Evolutionary conservation across 2,329 filamentous ascomycete genomes (phyloP).

Genomic region (Calycina marina): DNA sequence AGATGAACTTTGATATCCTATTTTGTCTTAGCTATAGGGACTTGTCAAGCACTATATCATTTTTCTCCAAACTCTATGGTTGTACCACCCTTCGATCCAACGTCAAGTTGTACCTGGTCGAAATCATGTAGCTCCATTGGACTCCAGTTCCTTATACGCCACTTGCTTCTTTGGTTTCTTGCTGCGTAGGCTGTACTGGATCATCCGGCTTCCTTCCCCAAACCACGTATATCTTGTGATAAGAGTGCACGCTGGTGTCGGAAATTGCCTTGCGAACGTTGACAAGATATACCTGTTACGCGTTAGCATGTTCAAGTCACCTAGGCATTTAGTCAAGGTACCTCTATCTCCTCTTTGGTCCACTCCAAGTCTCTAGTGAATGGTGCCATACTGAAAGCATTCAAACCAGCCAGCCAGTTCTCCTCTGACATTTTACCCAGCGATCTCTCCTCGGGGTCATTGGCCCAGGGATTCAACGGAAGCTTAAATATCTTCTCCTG

Average conservation of each 20-base stretch:
- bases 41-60: too few relatives aligned
- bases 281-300: slow-evolving; percentile 6
- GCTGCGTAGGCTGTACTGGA: not conserved
- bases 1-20: too few relatives aligned
- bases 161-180: too few relatives aligned
- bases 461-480: slow-evolving; percentile 39
- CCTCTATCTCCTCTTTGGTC: slow-evolving; percentile 21
- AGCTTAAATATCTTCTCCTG: slow-evolving; percentile 37
- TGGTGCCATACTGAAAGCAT: slow-evolving; percentile 15
- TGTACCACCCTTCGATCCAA: too few relatives aligned
- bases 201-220: slow-evolving; percentile 9
- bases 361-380: slow-evolving; percentile 17
- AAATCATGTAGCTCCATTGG: too few relatives aligned
- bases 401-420: slow-evolving; percentile 16
- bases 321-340: slow-evolving; percentile 2
- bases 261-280: slow-evolving; percentile 6
- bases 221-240: slow-evolving; percentile 8
- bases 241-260: slow-evolving; percentile 8
- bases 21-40: too few relatives aligned
- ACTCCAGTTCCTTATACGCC: too few relatives aligned
- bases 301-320: not conserved
- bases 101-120: too few relatives aligned
- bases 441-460: slow-evolving; percentile 18
- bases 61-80: too few relatives aligned
- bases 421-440: slow-evolving; percentile 16